Percentiles rank a stretch among this genome's conserved stretches.
Conservation (phyloP, 176 grass and related monocot species). For the Aegilops bicornis region DNA sequence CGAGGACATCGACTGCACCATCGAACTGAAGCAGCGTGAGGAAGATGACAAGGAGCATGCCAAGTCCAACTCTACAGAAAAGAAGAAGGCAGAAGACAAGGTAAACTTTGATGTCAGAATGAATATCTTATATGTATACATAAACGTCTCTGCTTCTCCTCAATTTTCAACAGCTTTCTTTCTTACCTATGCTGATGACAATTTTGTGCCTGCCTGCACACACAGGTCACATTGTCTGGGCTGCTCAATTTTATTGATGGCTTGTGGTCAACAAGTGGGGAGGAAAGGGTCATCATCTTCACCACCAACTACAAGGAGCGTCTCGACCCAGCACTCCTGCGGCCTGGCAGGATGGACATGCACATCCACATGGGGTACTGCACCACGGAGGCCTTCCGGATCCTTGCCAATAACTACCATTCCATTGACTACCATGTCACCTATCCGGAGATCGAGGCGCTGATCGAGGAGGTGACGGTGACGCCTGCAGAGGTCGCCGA, state of each 20-base stretch:
- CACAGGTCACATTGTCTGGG: conserved; percentile 69
- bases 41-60: background rate
- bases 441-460: conserved; percentile 48
- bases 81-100: conserved; percentile 50
- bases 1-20: conserved; percentile 78
- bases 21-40: conserved; percentile 55
- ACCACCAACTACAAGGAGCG: conserved; percentile 88
- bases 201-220: background rate
- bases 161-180: background rate
- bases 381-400: conserved; percentile 51
- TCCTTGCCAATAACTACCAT: conserved; percentile 77
- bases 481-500: conserved; percentile 79
- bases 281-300: conserved; percentile 85
- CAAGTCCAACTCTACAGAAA: conserved; percentile 27
- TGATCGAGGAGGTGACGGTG: conserved; percentile 45
- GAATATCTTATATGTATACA: background rate
- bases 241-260: conserved; percentile 86
- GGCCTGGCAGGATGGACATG: conserved; percentile 91
- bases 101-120: conserved; percentile 23
- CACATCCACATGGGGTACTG: conserved; percentile 92
- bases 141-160: background rate
- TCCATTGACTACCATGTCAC: conserved; percentile 43
- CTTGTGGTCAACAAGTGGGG: conserved; percentile 77
- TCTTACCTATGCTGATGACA: background rate
- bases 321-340: conserved; percentile 74